Evolutionary conservation across 441 rosid species (phyloP).

Genomic region (Daphne laureola): DNA sequence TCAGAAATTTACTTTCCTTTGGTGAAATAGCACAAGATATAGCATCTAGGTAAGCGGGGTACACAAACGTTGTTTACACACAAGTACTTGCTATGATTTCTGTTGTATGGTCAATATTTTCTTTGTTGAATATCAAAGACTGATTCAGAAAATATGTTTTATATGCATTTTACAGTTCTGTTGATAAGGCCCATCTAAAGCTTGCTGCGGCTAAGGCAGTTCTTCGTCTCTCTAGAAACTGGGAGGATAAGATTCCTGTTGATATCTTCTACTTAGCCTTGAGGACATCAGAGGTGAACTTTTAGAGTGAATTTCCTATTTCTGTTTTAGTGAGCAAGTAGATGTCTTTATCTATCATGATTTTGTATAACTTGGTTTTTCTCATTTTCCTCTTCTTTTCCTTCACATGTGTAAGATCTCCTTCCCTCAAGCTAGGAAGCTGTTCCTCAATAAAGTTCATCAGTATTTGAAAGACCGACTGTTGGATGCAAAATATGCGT

Average conservation of each 20-base stretch:
- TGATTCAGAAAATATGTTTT: no score
- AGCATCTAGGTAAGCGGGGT: constrained; percentile 66
- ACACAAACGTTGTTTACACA: neutral
- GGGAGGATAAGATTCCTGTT: constrained; percentile 90
- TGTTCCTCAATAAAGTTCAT: constrained; percentile 78
- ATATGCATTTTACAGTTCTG: constrained; percentile 46
- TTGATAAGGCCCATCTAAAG: constrained; percentile 90
- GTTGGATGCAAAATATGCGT: constrained; percentile 85
- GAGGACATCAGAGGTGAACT: constrained; percentile 65
- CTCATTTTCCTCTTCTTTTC: constrained; percentile 12
- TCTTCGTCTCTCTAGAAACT: constrained; percentile 81
- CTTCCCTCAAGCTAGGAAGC: constrained; percentile 72
- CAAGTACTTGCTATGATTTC: neutral
- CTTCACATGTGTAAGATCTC: constrained; percentile 46
- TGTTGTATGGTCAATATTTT: neutral
- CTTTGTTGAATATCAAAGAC: neutral
- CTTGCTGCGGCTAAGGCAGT: constrained; percentile 95
- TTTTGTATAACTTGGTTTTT: constrained; percentile 8
- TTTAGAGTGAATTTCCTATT: constrained; percentile 2
- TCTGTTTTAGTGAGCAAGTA: constrained; percentile 7
- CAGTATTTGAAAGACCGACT: constrained; percentile 87
- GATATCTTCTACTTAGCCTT: constrained; percentile 74
- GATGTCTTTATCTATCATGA: neutral
- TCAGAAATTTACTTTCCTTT: constrained; percentile 55
- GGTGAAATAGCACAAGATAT: constrained; percentile 82